Evolutionary conservation across 148 eudicot species (phyloP).

Genomic region (Euryodendron excelsum): DNA sequence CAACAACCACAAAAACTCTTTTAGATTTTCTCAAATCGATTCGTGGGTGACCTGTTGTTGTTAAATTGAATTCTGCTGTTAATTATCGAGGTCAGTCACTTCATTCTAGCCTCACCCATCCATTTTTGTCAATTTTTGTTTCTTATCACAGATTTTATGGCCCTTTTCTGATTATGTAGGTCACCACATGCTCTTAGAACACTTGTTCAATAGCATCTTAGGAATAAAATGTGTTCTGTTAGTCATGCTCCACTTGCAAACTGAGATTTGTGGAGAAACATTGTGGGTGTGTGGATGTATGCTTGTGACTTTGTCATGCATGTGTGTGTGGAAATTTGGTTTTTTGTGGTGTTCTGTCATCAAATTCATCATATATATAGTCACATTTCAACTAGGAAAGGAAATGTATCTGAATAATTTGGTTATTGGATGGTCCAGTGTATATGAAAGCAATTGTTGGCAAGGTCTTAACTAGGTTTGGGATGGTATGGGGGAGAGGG

Average conservation of each 20-base stretch:
- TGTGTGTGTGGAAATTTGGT: not conserved
- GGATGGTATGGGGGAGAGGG: not conserved
- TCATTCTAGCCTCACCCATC: not conserved
- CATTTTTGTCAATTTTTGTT: not conserved
- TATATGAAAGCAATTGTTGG: not conserved
- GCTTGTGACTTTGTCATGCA: too few species aligned
- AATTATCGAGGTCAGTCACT: slow-evolving; percentile 74
- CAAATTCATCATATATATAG: not conserved
- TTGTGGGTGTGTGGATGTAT: not conserved
- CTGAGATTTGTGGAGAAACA: not conserved
- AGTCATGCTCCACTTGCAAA: not conserved
- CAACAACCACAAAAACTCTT: slow-evolving; percentile 73
- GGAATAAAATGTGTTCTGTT: too few species aligned
- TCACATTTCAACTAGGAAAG: not conserved
- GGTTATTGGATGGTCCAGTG: too few species aligned
- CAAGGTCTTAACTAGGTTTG: not conserved
- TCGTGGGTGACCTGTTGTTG: slow-evolving; percentile 96
- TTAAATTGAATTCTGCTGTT: slow-evolving; percentile 93
- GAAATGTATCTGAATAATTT: not conserved
- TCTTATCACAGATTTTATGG: too few species aligned
- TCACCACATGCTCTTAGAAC: not conserved
- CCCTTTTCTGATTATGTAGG: not conserved
- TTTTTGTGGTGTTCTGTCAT: not conserved
- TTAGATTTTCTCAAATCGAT: slow-evolving; percentile 94
- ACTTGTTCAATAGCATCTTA: not conserved